A percentile compares a stretch with the other conserved stretches of the same genome.
phyloP scores from a whole-genome alignment of 352 stramenopile species.

The Phytophthora parvispora region DNA sequence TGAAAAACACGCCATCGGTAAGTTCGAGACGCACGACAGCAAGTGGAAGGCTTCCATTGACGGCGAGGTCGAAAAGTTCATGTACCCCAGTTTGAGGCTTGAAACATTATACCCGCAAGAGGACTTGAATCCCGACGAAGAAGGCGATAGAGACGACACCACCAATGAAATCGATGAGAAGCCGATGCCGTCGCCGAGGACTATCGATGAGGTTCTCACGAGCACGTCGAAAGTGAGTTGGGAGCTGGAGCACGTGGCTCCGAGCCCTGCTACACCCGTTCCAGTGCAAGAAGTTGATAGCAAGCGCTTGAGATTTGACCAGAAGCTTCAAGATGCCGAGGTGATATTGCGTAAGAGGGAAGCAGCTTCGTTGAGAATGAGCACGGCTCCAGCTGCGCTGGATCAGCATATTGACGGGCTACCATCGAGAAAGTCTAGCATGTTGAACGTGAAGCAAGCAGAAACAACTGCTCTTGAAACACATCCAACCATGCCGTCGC shows the following conservation, averaged over 20 bases:
- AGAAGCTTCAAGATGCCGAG: conserved; percentile 70
- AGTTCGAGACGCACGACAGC: conserved; percentile 65
- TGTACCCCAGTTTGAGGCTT: conserved; percentile 76
- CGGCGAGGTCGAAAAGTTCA: conserved; percentile 76
- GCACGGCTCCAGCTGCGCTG: not conserved
- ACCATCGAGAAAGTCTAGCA: not conserved
- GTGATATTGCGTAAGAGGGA: conserved; percentile 58
- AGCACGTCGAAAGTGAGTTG: conserved; percentile 60
- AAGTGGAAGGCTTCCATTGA: conserved; percentile 73
- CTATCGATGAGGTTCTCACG: conserved; percentile 48
- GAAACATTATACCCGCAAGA: conserved; percentile 52
- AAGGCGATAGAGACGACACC: not conserved
- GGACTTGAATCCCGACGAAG: not conserved
- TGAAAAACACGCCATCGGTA: conserved; percentile 47
- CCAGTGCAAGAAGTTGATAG: conserved; percentile 33
- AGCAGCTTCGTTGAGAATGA: conserved; percentile 17
- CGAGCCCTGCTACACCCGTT: conserved; percentile 36
- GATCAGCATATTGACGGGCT: not conserved
- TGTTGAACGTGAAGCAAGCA: not conserved
- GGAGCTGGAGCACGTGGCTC: conserved; percentile 51
- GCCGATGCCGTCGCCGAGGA: conserved; percentile 38
- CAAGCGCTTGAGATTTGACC: conserved; percentile 55
- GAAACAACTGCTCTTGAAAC: not conserved
- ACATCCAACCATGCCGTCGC: conserved; percentile 3
- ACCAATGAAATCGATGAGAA: not conserved